These are phyloP conservation scores for Zygoascus biomembranicola DNA, from an alignment of 805 yeast species.

Conservation along the genomic window DNA sequence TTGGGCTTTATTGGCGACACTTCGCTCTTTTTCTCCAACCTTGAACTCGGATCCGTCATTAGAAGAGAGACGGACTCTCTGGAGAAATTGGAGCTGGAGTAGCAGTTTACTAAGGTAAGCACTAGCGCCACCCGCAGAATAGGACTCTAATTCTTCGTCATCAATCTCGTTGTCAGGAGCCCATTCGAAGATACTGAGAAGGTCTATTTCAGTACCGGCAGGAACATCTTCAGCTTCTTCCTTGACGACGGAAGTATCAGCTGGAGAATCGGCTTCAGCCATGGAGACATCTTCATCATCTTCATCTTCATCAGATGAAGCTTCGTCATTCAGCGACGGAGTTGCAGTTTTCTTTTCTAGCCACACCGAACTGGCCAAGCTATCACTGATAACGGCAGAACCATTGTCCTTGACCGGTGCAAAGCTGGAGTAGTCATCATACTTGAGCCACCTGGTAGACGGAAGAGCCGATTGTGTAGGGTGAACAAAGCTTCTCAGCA, in stretches of 20 bases:
- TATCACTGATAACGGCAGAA: conserved; percentile 43
- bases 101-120: conserved; percentile 39
- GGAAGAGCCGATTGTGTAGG: conserved; percentile 42
- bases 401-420: conserved; percentile 61
- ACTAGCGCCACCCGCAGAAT: conserved; percentile 34
- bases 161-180: conserved; percentile 39
- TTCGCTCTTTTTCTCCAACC: conserved; percentile 26
- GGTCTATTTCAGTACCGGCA: conserved; percentile 14
- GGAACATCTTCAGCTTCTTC: background rate
- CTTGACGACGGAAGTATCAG: conserved; percentile 13
- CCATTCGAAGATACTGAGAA: conserved; percentile 40
- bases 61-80: conserved; percentile 37
- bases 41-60: conserved; percentile 19
- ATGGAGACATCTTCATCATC: conserved; percentile 5
- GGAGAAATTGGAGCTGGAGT: conserved; percentile 41
- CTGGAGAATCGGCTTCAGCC: conserved; percentile 13
- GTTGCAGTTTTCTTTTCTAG: conserved; percentile 19
- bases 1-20: conserved; percentile 27
- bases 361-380: conserved; percentile 25
- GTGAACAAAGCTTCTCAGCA: conserved; percentile 33
- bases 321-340: background rate
- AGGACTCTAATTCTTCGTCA: conserved; percentile 45
- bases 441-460: conserved; percentile 56
- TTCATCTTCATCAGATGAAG: conserved; percentile 1
- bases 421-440: conserved; percentile 44